These are phyloP conservation scores for Phaeosphaeriaceae sp. DNA, from an alignment of 2,329 filamentous ascomycete genomes.

Conservation along the genomic window DNA sequence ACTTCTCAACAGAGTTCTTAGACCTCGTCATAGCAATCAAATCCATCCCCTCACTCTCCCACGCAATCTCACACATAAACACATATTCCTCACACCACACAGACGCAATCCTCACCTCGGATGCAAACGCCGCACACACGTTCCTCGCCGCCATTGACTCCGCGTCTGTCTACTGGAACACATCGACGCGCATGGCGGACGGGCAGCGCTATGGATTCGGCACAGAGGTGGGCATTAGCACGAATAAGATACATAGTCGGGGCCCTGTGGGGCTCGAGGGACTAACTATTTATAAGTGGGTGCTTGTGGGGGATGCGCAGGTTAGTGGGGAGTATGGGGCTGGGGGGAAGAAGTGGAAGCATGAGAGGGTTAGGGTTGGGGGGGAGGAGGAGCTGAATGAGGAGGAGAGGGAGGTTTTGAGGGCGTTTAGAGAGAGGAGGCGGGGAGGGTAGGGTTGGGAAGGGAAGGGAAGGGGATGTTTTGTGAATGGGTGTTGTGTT, in stretches of 20 bases:
- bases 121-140: conserved; percentile 69
- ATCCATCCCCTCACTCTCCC: conserved; percentile 68
- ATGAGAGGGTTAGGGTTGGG: conserved; percentile 59
- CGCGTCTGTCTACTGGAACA: conserved; percentile 96
- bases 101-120: conserved; percentile 82
- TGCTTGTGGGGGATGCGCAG: conserved; percentile 83
- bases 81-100: conserved; percentile 91
- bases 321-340: conserved; percentile 74
- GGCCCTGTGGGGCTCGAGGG: conserved; percentile 95
- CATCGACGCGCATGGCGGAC: conserved; percentile 91
- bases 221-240: conserved; percentile 97
- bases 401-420: conserved; percentile 42
- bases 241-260: conserved; percentile 95
- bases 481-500: too few relatives aligned
- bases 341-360: conserved; percentile 63
- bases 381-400: conserved; percentile 39
- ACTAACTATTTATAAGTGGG: conserved; percentile 96
- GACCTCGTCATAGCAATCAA: conserved; percentile 84
- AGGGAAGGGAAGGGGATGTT: too few relatives aligned
- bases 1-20: conserved; percentile 90
- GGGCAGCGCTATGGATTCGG: conserved; percentile 98
- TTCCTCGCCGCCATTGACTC: conserved; percentile 90
- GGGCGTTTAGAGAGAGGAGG: conserved; percentile 36
- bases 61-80: conserved; percentile 89
- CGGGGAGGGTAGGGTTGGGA: too few relatives aligned